A percentile compares a stretch with the other conserved stretches of the same genome.
Evolutionary conservation across 164 flowering plant species (phyloP).

Genomic region (Warburgia ugandensis): DNA sequence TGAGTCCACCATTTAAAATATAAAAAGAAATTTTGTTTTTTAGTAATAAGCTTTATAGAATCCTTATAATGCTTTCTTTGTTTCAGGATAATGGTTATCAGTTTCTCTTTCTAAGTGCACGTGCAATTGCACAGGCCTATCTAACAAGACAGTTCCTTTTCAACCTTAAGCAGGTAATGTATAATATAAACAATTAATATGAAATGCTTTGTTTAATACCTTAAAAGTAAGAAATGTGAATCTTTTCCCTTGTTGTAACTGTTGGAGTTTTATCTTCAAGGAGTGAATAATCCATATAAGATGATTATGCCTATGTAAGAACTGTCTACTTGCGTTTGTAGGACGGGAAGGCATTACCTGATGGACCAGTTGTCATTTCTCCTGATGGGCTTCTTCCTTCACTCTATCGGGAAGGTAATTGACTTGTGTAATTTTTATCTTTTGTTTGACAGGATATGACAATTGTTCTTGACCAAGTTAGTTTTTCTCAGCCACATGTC

Average conservation of each 20-base stretch:
- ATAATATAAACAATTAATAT: neutral
- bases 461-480: neutral
- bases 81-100: slow-evolving; percentile 95
- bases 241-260: neutral
- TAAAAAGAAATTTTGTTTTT: too few relatives aligned
- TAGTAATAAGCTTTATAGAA: neutral
- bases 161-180: slow-evolving; percentile 82
- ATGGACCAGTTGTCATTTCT: slow-evolving; percentile 94
- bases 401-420: slow-evolving; percentile 76
- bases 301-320: neutral
- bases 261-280: neutral
- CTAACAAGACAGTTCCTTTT: slow-evolving; percentile 74
- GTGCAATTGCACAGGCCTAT: slow-evolving; percentile 88
- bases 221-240: neutral
- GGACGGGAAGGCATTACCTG: slow-evolving; percentile 95
- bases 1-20: too few relatives aligned
- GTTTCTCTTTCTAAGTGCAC: slow-evolving; percentile 92
- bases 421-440: neutral
- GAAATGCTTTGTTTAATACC: neutral
- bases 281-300: neutral
- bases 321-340: slow-evolving; percentile 18
- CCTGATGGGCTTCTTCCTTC: slow-evolving; percentile 99
- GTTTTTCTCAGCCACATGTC: neutral
- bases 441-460: neutral
- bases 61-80: neutral